Evolutionary conservation across 352 stramenopile genomes (phyloP).

Genomic region (Peronospora tabacina): DNA sequence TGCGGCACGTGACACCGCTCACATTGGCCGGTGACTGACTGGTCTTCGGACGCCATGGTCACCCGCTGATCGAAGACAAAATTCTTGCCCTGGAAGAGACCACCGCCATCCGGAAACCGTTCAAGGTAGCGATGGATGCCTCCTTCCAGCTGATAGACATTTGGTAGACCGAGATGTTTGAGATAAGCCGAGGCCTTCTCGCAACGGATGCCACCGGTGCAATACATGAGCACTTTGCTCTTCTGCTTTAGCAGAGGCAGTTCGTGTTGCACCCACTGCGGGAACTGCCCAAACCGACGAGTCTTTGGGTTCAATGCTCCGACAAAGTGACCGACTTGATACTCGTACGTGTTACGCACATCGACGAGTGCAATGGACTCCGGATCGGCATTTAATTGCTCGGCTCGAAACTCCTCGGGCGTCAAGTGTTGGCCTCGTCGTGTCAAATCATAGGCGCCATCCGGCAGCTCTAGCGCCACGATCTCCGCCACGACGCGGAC

Average conservation of each 20-base stretch:
- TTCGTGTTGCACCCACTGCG: slow-evolving; percentile 49
- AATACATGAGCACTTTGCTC: slow-evolving; percentile 83
- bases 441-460: slow-evolving; percentile 39
- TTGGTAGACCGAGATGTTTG: slow-evolving; percentile 50
- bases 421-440: slow-evolving; percentile 47
- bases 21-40: slow-evolving; percentile 56
- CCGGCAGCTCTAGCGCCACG: slow-evolving; percentile 63
- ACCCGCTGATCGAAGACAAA: slow-evolving; percentile 85
- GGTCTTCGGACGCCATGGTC: slow-evolving; percentile 46
- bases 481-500: slow-evolving; percentile 66
- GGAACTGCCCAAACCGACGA: slow-evolving; percentile 73
- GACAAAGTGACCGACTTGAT: slow-evolving; percentile 65
- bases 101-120: slow-evolving; percentile 57
- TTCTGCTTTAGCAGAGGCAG: slow-evolving; percentile 54
- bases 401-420: slow-evolving; percentile 53
- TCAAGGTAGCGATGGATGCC: slow-evolving; percentile 84
- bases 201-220: slow-evolving; percentile 76
- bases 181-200: slow-evolving; percentile 81
- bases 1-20: slow-evolving; percentile 47
- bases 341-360: slow-evolving; percentile 80
- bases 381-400: slow-evolving; percentile 19
- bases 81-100: slow-evolving; percentile 75
- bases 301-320: slow-evolving; percentile 74
- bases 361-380: slow-evolving; percentile 52
- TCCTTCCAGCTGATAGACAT: slow-evolving; percentile 74